These are phyloP conservation scores for Daphne laureola DNA, from an alignment of 441 rosid genomes.

Conservation along the genomic window DNA sequence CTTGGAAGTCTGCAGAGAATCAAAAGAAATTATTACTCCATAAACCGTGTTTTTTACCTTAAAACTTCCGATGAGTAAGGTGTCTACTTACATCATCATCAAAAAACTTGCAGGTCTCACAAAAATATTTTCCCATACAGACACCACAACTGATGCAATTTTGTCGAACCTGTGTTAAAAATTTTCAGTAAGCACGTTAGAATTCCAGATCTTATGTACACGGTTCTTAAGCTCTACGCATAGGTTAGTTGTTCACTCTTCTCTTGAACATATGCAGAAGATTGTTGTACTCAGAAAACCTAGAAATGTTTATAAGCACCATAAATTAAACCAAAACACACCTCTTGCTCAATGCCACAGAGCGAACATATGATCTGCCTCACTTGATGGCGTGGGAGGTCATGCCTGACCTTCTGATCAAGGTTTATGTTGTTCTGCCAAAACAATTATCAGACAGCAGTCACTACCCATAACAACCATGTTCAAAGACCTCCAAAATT, in stretches of 20 bases:
- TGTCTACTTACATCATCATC: constrained; percentile 77
- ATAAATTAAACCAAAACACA: constrained; percentile 19
- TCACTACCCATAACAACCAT: constrained; percentile 1
- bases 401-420: constrained; percentile 61
- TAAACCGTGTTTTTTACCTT: too few species aligned
- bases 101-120: constrained; percentile 67
- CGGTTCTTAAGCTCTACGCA: background rate
- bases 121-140: constrained; percentile 85
- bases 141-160: constrained; percentile 74
- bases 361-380: constrained; percentile 75
- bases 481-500: background rate
- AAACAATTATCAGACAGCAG: background rate
- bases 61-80: background rate
- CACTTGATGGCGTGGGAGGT: constrained; percentile 69
- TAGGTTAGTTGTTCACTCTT: constrained; percentile 1
- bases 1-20: constrained; percentile 59
- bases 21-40: background rate
- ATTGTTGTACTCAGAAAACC: background rate
- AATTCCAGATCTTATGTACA: background rate
- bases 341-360: constrained; percentile 86
- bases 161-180: constrained; percentile 48
- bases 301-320: background rate
- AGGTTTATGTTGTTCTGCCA: constrained; percentile 57
- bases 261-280: background rate
- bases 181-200: background rate